Evolutionary conservation across 2,329 filamentous ascomycete genomes (phyloP).

Genomic region (Rasamsonia emersonii): DNA sequence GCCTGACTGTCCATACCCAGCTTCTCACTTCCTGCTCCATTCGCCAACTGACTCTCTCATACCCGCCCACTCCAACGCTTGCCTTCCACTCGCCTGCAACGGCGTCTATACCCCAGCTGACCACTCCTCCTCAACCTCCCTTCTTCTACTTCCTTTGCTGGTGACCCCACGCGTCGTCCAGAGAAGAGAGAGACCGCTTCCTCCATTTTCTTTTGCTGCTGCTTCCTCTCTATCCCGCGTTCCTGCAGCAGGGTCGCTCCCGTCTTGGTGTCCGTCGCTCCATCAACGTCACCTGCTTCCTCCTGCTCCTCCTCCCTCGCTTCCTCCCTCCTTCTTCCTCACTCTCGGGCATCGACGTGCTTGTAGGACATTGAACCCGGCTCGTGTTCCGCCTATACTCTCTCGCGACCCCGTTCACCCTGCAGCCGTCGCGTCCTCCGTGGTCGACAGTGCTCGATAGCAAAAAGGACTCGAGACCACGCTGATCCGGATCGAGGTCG

Average conservation of each 20-base stretch:
- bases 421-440: too few species aligned
- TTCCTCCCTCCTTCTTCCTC: constrained; percentile 6
- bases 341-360: too few species aligned
- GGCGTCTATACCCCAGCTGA: constrained; percentile 6
- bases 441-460: too few species aligned
- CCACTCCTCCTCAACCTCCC: constrained; percentile 6
- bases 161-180: constrained; percentile 1
- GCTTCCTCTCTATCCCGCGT: constrained; percentile 18
- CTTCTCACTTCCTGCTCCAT: too few species aligned
- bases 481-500: too few species aligned
- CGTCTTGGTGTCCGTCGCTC: constrained; percentile 24
- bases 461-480: too few species aligned
- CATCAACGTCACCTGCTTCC: constrained; percentile 25
- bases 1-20: too few species aligned
- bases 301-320: constrained; percentile 11
- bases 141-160: background rate
- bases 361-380: too few species aligned
- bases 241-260: constrained; percentile 23
- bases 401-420: too few species aligned
- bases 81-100: constrained; percentile 5
- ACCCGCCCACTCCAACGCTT: too few species aligned
- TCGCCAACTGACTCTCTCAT: too few species aligned
- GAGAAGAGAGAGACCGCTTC: constrained; percentile 12
- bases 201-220: constrained; percentile 10
- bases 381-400: too few species aligned